A percentile compares a stretch with the other conserved stretches of the same genome.
Conservation (phyloP, 306 rosid species). For the Dryas alaskensis region DNA sequence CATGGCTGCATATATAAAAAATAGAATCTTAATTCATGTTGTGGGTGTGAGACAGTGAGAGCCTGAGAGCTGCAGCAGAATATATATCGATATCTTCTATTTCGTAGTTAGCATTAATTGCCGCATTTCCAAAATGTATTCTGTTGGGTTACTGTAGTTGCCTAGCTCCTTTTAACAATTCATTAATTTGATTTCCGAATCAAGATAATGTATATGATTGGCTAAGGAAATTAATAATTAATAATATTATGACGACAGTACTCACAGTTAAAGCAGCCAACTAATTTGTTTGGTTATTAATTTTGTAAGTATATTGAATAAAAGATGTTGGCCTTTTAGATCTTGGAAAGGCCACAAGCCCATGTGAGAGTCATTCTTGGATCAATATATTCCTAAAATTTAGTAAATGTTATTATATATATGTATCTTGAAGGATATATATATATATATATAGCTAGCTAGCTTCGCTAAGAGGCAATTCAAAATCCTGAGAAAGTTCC, state of each 20-base stretch:
- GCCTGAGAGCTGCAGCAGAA: not conserved
- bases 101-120: not conserved
- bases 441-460: too few species aligned
- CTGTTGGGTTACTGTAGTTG: not conserved
- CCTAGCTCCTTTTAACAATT: conserved; percentile 14
- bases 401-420: too few species aligned
- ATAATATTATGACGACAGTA: not conserved
- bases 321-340: too few species aligned
- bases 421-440: too few species aligned
- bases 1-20: too few species aligned
- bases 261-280: not conserved
- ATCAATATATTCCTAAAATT: too few species aligned
- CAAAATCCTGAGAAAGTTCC: not conserved
- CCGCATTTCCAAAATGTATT: not conserved
- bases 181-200: not conserved
- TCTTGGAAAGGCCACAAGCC: too few species aligned
- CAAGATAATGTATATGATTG: not conserved
- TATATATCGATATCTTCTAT: conserved; percentile 22
- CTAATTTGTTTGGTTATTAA: not conserved
- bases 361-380: too few species aligned
- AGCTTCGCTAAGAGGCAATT: too few species aligned
- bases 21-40: conserved; percentile 20
- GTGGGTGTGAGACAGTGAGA: conserved; percentile 24
- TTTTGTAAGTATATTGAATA: too few species aligned
- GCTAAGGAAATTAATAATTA: not conserved